Base-by-base conservation (phyloP, 75 land plant genomes). In the Pinus tabuliformis region DNA sequence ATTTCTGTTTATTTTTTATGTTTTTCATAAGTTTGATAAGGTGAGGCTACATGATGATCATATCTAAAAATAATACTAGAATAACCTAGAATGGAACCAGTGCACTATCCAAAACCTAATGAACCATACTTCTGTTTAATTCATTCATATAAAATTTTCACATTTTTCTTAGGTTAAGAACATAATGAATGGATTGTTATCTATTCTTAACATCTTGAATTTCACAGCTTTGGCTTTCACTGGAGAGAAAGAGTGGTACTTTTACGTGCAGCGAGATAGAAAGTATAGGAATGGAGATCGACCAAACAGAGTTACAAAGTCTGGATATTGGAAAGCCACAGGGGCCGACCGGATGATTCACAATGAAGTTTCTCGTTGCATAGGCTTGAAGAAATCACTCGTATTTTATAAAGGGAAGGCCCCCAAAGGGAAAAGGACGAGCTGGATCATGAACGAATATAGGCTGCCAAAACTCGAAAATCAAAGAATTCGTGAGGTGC, bases 401-500 rank as follows among this genome's bases (percentile, higher is more conserved):
- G 94, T 91, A 3, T 91, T 91, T 78, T 91, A 91, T 86, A 80
- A 75, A 15, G 94, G 94, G 21, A 84, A 85, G 56, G 94, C 94
- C 12, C 92, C 94, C 26, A 90, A 80, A 14, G 93, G 94, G 14
- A 72, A 81, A 65, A 74, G 91, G 22, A 83, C 93, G 3, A 87
- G 83, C 59, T 91, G 93, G 93, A 91, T 89, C 81, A 91, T 91
- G 94, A 90, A 87, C 76, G 94, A 90, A 77, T 91, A 90, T 72
- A 75, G 94, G 3, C 68, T 91, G 62, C 94, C 94, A 2, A 88
- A 89, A 52, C 73, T 37, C 63, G 91, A 88, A 45, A 77, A 74
- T 21, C 75, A 73, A 54, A 59, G 70, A 12, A 33, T 49, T 15
- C 79, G 79, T 36, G 76, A 76, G 84, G 83, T 84, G 64, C 1